These are phyloP conservation scores for Aspergillus sclerotialis DNA, from an alignment of 2,329 filamentous ascomycete species.

Conservation along the genomic window DNA sequence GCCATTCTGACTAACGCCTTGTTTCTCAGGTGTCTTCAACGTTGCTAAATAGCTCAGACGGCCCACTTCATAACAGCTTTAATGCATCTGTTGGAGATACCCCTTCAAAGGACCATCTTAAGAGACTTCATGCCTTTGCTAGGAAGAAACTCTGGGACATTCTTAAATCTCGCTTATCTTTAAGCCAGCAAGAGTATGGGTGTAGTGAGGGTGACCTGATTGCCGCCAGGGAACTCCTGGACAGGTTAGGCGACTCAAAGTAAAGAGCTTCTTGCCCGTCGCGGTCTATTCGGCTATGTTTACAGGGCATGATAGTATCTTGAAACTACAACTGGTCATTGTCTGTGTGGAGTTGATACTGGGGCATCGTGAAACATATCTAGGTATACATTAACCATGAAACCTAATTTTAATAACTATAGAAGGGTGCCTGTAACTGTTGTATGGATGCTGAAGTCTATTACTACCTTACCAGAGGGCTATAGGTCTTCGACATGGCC, in stretches of 20 bases:
- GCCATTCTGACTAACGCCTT: constrained; percentile 1
- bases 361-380: too few species aligned
- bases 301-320: background rate
- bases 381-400: too few species aligned
- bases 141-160: constrained; percentile 30
- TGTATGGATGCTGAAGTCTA: too few species aligned
- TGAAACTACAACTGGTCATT: too few species aligned
- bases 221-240: constrained; percentile 23
- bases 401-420: too few species aligned
- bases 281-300: background rate
- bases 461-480: too few species aligned
- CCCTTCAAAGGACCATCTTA: constrained; percentile 17
- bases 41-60: constrained; percentile 14
- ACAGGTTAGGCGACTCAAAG: background rate
- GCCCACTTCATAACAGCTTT: constrained; percentile 4
- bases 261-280: constrained; percentile 30
- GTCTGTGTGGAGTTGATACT: too few species aligned
- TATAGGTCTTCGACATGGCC: too few species aligned
- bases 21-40: constrained; percentile 21
- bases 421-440: too few species aligned
- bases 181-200: constrained; percentile 22
- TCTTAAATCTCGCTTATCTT: constrained; percentile 26
- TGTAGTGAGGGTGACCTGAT: constrained; percentile 33
- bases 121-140: constrained; percentile 30
- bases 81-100: constrained; percentile 6